A percentile compares a stretch with the other conserved stretches of the same genome.
Conservation (phyloP, 257 asterid species). For the Gentiana dahurica region DNA sequence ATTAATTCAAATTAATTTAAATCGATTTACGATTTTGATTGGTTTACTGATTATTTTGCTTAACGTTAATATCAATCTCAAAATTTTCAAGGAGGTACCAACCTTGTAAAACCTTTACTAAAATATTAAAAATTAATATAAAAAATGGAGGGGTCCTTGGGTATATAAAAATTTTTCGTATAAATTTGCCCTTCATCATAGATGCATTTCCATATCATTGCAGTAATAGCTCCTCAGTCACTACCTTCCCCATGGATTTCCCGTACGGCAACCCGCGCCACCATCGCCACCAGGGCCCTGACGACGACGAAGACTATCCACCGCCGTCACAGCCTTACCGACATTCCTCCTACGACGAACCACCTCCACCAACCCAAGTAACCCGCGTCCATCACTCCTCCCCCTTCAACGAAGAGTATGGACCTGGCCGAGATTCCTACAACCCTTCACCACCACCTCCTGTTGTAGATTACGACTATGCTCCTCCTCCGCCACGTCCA, state of each 20-base stretch:
- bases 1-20: no score
- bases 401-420: conserved; percentile 13
- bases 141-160: no score
- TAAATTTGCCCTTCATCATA: no score
- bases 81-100: no score
- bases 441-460: conserved; percentile 11
- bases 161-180: no score
- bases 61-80: no score
- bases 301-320: not conserved
- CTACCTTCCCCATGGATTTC: not conserved
- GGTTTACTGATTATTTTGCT: no score
- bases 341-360: conserved; percentile 4
- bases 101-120: no score
- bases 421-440: not conserved
- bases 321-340: conserved; percentile 5
- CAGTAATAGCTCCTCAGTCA: no score
- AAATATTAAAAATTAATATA: no score
- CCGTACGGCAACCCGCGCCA: conserved; percentile 9
- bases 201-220: no score
- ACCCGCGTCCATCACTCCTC: conserved; percentile 17
- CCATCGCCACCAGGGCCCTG: conserved; percentile 11
- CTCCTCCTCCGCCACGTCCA: conserved; percentile 10
- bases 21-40: no score
- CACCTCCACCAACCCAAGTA: conserved; percentile 21
- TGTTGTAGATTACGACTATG: not conserved